A percentile compares a stretch with the other conserved stretches of the same genome.
Evolutionary conservation across 805 yeast genomes (phyloP).

Genomic region (Tetrapisispora taiwanensis): DNA sequence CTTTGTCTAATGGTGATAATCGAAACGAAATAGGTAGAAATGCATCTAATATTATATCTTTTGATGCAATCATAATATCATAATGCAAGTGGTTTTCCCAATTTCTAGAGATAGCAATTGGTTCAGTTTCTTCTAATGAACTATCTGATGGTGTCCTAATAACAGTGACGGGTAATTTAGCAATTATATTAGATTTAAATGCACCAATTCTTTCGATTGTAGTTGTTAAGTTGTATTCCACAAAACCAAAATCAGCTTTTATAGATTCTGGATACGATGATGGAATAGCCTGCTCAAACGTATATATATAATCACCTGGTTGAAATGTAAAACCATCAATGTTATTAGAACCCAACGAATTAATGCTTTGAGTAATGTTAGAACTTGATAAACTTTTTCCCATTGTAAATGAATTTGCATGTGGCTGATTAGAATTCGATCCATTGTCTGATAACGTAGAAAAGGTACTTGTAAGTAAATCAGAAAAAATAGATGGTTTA

Average conservation of each 20-base stretch:
- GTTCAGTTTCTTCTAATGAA: slow-evolving; percentile 83
- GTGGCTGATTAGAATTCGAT: neutral
- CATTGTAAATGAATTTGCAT: neutral
- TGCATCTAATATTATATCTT: slow-evolving; percentile 75
- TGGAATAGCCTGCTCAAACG: slow-evolving; percentile 82
- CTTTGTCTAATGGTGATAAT: slow-evolving; percentile 76
- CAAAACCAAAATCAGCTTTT: slow-evolving; percentile 71
- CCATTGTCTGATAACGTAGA: slow-evolving; percentile 9
- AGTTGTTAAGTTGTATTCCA: slow-evolving; percentile 60
- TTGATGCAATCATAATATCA: slow-evolving; percentile 85
- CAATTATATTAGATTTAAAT: slow-evolving; percentile 66
- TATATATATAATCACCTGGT: slow-evolving; percentile 88
- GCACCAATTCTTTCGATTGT: slow-evolving; percentile 69
- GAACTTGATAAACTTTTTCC: slow-evolving; percentile 4
- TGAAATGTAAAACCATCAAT: slow-evolving; percentile 40
- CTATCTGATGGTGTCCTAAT: slow-evolving; percentile 70
- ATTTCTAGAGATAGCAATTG: slow-evolving; percentile 78
- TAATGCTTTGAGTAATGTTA: neutral
- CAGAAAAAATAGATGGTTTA: slow-evolving; percentile 20
- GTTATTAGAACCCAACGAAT: neutral
- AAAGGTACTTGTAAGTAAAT: slow-evolving; percentile 16
- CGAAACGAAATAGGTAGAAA: slow-evolving; percentile 75
- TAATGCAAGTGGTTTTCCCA: slow-evolving; percentile 92
- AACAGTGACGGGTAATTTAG: slow-evolving; percentile 51
- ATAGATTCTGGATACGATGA: slow-evolving; percentile 75